Evolutionary conservation across 495 filamentous ascomycete species (phyloP), one percentile per base, ranked within the genome.

Genomic region (Penicillium manginii): DNA sequence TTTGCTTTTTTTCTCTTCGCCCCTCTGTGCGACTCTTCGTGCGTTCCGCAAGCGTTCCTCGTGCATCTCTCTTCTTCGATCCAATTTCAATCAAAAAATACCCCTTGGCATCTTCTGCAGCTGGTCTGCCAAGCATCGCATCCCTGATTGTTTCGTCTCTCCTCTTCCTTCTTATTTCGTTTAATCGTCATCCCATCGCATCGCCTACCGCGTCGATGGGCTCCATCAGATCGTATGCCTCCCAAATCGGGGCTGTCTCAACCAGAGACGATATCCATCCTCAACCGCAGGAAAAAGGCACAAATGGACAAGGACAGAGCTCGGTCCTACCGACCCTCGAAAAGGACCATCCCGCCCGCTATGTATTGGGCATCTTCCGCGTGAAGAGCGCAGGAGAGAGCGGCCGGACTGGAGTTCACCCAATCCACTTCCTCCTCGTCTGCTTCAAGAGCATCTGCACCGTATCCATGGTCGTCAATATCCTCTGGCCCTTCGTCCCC

Each of bases 401-500:
- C 66, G 87, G 87, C 6, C 76, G 88, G 39, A 76, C 59, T 6
- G 85, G 87, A 18, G 68, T 90, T 21, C 81, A 90, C 63, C 86
- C 85, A 1, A 54, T 76, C 46, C 77, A 83, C 46, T 87, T 90
- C 63, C 58, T 88, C 26, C 74, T 70, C 50, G 86, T 90, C 33
- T 83, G 81, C 67, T 86, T 84, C 64, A 72, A 75, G 52, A 85
- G 83, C 66, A 78, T 79, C n/a, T 82, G 82, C 57, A 82, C 67
- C 12, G 54, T 81, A 2, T 84, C 82, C 6, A 82, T 80, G 76
- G 58, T 76, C 9, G 84, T 87, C 37, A 89, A 91, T 60, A 55
- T 90, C 9, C 80, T 92, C n/a, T 91, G 89, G 89, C 89, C 89
- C 2, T 81, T 88, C 61, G 86, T 91, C 1, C 87, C 88, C 4